These are phyloP conservation scores for Fusarium irregulare DNA, from an alignment of 2,329 filamentous ascomycete genomes.

Conservation along the genomic window DNA sequence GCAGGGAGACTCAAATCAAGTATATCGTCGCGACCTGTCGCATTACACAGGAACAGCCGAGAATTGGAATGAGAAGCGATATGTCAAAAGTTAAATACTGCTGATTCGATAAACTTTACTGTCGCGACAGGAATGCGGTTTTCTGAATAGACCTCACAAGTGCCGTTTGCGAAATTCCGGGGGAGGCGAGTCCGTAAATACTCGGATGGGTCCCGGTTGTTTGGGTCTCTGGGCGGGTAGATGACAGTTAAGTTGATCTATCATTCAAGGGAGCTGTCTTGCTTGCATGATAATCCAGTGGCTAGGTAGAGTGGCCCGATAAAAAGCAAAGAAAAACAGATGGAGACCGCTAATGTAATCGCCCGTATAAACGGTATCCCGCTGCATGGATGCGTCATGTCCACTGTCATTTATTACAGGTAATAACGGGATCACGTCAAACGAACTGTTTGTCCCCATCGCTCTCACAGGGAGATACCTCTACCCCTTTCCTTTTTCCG, in stretches of 20 bases:
- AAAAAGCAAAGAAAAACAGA: slow-evolving; percentile 8
- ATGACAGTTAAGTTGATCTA: slow-evolving; percentile 18
- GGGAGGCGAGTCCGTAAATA: neutral
- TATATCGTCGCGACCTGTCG: neutral
- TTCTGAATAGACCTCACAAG: neutral
- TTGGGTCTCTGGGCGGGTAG: slow-evolving; percentile 2
- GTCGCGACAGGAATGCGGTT: slow-evolving; percentile 17
- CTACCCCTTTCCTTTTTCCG: neutral
- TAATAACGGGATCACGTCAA: neutral
- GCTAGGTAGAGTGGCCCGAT: too few species aligned
- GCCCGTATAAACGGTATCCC: neutral
- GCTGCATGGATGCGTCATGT: slow-evolving; percentile 1
- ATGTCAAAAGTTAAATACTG: neutral
- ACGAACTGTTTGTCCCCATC: neutral
- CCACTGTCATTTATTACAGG: neutral
- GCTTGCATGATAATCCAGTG: neutral
- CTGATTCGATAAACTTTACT: neutral
- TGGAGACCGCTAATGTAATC: neutral
- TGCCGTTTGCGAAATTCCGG: slow-evolving; percentile 25
- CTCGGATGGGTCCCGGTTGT: neutral
- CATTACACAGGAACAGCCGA: neutral
- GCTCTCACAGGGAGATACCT: neutral
- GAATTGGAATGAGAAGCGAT: slow-evolving; percentile 6
- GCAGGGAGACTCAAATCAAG: slow-evolving; percentile 20
- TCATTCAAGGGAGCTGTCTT: neutral